Conservation (phyloP, 345 rosid genomes). For the Gossypium stocksii region DNA sequence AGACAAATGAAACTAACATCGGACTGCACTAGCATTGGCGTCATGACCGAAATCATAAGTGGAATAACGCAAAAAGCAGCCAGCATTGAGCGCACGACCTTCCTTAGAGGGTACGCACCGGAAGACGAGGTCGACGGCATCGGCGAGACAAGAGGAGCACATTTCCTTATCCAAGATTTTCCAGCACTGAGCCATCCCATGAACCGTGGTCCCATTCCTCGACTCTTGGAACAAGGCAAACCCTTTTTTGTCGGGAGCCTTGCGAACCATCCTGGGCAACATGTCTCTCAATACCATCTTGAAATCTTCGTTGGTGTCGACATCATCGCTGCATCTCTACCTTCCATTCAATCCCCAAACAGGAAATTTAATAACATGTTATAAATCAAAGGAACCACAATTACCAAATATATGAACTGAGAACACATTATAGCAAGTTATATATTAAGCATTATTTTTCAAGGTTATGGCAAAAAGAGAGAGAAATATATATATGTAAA, state of each 20-base stretch:
- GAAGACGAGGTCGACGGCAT: constrained; percentile 41
- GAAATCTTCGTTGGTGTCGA: neutral
- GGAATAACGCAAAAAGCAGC: constrained; percentile 63
- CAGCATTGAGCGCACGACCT: constrained; percentile 57
- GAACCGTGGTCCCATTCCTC: constrained; percentile 28
- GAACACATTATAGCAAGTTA: no score
- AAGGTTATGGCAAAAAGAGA: neutral
- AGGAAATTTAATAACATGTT: constrained; percentile 27
- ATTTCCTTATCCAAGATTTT: constrained; percentile 30
- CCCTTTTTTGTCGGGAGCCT: constrained; percentile 35
- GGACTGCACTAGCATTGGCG: neutral
- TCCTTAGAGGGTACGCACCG: constrained; percentile 40
- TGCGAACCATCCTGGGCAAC: constrained; percentile 30
- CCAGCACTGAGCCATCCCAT: constrained; percentile 79
- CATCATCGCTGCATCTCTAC: constrained; percentile 15
- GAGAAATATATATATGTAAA: neutral
- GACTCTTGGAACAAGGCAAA: constrained; percentile 32
- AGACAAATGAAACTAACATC: neutral
- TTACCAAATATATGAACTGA: no score
- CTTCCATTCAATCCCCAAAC: constrained; percentile 39
- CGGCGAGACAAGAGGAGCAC: constrained; percentile 48
- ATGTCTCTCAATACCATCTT: neutral
- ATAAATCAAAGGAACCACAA: neutral
- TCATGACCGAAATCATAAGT: constrained; percentile 1
- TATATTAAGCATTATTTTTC: no score